These are phyloP conservation scores for Bipolaris oryzae DNA, from an alignment of 2,329 filamentous ascomycete genomes.

Conservation along the genomic window DNA sequence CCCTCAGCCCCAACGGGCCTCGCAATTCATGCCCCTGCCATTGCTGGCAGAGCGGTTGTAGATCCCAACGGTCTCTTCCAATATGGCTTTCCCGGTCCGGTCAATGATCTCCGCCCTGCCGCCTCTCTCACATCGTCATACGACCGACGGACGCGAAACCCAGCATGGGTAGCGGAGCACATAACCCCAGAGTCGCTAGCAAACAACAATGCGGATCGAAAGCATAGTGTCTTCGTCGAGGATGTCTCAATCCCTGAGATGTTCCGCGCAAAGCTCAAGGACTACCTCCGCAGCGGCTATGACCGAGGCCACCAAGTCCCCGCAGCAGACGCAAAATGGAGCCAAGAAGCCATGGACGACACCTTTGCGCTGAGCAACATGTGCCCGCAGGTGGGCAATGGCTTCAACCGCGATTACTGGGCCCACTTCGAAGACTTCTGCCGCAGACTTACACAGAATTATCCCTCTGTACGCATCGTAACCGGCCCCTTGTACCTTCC, in stretches of 20 bases:
- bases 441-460: conserved; percentile 76
- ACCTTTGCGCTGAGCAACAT: conserved; percentile 95
- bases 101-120: conserved; percentile 79
- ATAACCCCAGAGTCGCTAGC: conserved; percentile 88
- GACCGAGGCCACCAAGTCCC: conserved; percentile 97
- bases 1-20: conserved; percentile 33
- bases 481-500: conserved; percentile 95
- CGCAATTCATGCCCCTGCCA: conserved; percentile 24
- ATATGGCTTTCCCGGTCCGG: conserved; percentile 83
- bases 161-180: conserved; percentile 90
- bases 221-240: conserved; percentile 82
- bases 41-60: conserved; percentile 45
- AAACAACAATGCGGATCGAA: conserved; percentile 77
- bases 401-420: conserved; percentile 99
- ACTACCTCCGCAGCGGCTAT: conserved; percentile 94
- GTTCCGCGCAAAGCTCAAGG: conserved; percentile 88
- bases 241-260: conserved; percentile 78
- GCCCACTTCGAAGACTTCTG: conserved; percentile 98
- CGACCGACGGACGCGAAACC: conserved; percentile 90
- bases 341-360: conserved; percentile 89
- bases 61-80: conserved; percentile 59
- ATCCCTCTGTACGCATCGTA: conserved; percentile 87
- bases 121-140: conserved; percentile 82
- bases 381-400: conserved; percentile 97
- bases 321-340: conserved; percentile 95